phyloP scores from a whole-genome alignment of 1,284 basidiomycete genomes.

The Boletus sp. region DNA sequence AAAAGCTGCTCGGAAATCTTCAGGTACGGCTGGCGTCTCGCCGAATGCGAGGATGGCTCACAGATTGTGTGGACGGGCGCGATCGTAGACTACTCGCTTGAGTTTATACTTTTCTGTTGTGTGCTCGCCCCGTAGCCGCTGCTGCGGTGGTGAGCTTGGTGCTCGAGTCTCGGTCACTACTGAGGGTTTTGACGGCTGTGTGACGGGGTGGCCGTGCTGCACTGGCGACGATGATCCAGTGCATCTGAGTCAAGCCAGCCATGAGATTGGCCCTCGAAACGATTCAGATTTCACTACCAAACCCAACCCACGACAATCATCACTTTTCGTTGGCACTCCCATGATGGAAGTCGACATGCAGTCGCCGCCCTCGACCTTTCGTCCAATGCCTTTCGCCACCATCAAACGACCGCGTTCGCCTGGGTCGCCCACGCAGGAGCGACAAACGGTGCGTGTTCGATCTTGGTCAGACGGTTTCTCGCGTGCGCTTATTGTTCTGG shows the following conservation, averaged over 20 bases:
- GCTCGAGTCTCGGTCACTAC: too few species aligned
- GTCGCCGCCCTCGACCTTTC: slow-evolving; percentile 37
- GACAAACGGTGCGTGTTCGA: slow-evolving; percentile 45
- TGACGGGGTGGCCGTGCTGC: too few species aligned
- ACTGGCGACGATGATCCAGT: too few species aligned
- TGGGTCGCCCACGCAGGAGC: slow-evolving; percentile 42
- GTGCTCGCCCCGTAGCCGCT: too few species aligned
- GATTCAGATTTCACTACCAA: background rate
- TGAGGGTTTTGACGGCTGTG: too few species aligned
- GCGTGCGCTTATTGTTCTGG: background rate
- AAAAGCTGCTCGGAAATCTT: too few species aligned
- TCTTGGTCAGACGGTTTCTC: background rate
- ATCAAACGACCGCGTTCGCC: slow-evolving; percentile 58
- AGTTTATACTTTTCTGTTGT: too few species aligned
- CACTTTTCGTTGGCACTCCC: background rate
- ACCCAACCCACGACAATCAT: background rate
- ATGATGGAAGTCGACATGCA: slow-evolving; percentile 53
- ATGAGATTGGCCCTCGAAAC: slow-evolving; percentile 4
- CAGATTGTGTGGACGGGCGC: too few species aligned
- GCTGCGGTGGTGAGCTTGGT: too few species aligned
- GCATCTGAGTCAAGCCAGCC: background rate
- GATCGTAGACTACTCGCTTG: too few species aligned
- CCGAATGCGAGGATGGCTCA: too few species aligned
- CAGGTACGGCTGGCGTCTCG: too few species aligned
- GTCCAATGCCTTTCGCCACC: slow-evolving; percentile 19